These are phyloP conservation scores for Casuarina equisetifolia DNA, from an alignment of 306 rosid species.

Conservation along the genomic window DNA sequence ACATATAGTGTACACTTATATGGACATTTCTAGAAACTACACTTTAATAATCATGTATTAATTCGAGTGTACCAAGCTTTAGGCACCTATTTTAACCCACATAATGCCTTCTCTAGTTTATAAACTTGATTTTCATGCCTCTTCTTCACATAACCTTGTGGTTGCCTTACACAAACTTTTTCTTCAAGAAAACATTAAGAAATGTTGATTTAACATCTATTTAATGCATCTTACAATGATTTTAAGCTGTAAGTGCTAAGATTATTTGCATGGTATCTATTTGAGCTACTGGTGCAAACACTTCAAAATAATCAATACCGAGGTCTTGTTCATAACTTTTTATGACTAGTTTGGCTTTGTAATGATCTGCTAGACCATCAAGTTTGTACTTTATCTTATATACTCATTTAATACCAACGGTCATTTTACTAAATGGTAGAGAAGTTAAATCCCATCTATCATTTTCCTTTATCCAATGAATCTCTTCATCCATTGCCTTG, in stretches of 20 bases:
- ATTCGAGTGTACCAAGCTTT: neutral
- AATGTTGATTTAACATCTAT: neutral
- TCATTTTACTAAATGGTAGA: neutral
- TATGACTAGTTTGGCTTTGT: neutral
- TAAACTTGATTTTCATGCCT: too few relatives aligned
- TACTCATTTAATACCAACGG: neutral
- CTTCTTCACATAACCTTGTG: too few relatives aligned
- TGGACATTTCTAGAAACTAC: neutral
- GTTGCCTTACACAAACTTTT: neutral
- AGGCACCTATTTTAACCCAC: neutral
- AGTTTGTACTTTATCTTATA: too few relatives aligned
- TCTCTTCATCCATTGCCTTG: neutral
- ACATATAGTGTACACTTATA: neutral
- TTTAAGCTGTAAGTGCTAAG: neutral
- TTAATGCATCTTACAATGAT: neutral
- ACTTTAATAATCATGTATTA: neutral
- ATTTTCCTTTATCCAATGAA: too few relatives aligned
- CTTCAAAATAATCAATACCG: neutral
- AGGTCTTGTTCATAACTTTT: neutral
- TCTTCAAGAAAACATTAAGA: neutral
- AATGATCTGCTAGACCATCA: neutral
- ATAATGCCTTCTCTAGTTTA: too few relatives aligned
- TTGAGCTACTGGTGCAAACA: neutral
- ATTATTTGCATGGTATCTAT: too few relatives aligned
- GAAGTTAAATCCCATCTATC: neutral